Percentiles rank a stretch among this genome's conserved stretches.
These are phyloP conservation scores for Trichoderma parareesei DNA, from an alignment of 495 filamentous ascomycete genomes.

Conservation along the genomic window DNA sequence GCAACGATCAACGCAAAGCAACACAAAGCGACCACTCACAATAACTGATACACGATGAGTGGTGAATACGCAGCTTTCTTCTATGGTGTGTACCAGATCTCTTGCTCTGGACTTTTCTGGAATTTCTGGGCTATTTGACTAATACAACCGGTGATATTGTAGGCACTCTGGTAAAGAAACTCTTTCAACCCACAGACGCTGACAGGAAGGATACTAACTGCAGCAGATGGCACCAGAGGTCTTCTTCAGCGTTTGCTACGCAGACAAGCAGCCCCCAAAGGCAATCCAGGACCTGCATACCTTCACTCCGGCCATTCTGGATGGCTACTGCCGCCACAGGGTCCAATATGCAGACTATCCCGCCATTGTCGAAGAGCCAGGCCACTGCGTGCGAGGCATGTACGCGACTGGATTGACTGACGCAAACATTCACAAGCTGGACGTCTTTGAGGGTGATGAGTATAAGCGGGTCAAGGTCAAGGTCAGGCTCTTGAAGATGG, in stretches of 20 bases:
- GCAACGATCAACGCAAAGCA: background rate
- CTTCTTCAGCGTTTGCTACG: slow-evolving; percentile 75
- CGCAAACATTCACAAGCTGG: slow-evolving; percentile 66
- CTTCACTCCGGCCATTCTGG: slow-evolving; percentile 68
- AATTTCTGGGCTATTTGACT: background rate
- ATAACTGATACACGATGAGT: slow-evolving; percentile 15
- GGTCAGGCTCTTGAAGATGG: slow-evolving; percentile 41
- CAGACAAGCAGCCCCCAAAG: slow-evolving; percentile 18
- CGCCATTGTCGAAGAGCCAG: slow-evolving; percentile 54
- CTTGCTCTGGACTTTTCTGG: background rate
- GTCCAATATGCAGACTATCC: slow-evolving; percentile 65
- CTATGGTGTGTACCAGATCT: slow-evolving; percentile 41
- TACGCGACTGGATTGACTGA: slow-evolving; percentile 71
- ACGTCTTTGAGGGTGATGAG: slow-evolving; percentile 72
- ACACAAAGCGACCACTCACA: background rate
- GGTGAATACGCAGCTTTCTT: slow-evolving; percentile 51
- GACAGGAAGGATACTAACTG: slow-evolving; percentile 23
- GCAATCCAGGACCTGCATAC: slow-evolving; percentile 44
- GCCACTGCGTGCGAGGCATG: slow-evolving; percentile 64
- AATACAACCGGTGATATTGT: background rate
- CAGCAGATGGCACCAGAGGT: slow-evolving; percentile 69
- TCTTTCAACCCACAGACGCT: background rate
- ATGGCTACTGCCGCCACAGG: slow-evolving; percentile 57
- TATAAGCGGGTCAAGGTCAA: slow-evolving; percentile 59
- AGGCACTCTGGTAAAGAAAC: background rate